Conservation (phyloP, 768 basidiomycete genomes). For the Lanmaoa pseudosensibilis region DNA sequence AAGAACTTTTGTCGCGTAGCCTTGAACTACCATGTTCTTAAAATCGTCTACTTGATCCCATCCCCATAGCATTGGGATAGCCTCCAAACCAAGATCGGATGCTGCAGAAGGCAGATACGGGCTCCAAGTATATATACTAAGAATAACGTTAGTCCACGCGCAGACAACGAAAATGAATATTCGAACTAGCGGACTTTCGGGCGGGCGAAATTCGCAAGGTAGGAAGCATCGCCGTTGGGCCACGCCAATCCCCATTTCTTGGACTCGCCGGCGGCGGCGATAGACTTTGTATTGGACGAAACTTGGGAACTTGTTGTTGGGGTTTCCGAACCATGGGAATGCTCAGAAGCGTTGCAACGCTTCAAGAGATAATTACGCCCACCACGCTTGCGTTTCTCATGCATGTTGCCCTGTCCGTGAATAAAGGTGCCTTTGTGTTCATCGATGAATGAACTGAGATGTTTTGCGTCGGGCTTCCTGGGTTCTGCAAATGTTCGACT, state of each 20-base stretch:
- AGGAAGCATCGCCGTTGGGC: slow-evolving; percentile 53
- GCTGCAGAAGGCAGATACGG: slow-evolving; percentile 45
- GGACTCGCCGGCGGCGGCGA: not conserved
- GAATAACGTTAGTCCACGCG: not conserved
- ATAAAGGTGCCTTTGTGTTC: not conserved
- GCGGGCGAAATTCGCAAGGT: slow-evolving; percentile 51
- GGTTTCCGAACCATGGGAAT: slow-evolving; percentile 5
- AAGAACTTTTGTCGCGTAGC: slow-evolving; percentile 57
- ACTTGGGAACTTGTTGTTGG: not conserved
- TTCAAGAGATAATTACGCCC: slow-evolving; percentile 13
- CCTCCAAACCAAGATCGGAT: slow-evolving; percentile 49
- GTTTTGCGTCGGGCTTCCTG: not conserved
- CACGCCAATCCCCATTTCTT: slow-evolving; percentile 69
- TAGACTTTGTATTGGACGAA: not conserved
- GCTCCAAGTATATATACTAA: slow-evolving; percentile 69
- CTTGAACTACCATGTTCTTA: slow-evolving; percentile 42
- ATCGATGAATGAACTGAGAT: not conserved
- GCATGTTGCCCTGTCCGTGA: not conserved
- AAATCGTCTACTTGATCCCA: slow-evolving; percentile 50
- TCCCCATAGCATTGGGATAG: slow-evolving; percentile 76
- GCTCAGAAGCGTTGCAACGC: slow-evolving; percentile 17
- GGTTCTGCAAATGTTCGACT: slow-evolving; percentile 5
- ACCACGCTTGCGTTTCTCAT: slow-evolving; percentile 19
- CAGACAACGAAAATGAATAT: slow-evolving; percentile 10
- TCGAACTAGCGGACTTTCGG: slow-evolving; percentile 45